phyloP scores from a whole-genome alignment of 306 rosid genomes.

The Quercus suber region DNA sequence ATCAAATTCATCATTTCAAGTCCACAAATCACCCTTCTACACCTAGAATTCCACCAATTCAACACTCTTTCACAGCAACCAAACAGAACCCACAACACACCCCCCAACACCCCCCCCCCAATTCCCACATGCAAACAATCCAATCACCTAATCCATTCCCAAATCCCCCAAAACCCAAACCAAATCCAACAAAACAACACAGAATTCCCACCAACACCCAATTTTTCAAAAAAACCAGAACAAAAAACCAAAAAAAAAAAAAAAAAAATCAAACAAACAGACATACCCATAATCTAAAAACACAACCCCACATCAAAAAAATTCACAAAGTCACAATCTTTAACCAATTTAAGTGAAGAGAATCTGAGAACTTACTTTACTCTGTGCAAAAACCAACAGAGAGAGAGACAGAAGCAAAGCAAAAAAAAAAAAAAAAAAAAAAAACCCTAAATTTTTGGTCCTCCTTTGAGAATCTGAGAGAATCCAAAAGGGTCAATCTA shows the following conservation, averaged over 20 bases:
- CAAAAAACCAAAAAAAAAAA: neutral
- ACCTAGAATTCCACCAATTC: too few relatives aligned
- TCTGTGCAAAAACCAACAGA: neutral
- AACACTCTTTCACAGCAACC: slow-evolving; percentile 5
- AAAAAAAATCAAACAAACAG: neutral
- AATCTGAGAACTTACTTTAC: slow-evolving; percentile 22
- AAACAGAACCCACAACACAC: slow-evolving; percentile 3
- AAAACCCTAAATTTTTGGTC: slow-evolving; percentile 49
- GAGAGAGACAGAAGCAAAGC: neutral
- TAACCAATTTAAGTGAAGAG: neutral
- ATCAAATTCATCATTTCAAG: neutral
- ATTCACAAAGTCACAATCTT: neutral
- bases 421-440: too few relatives aligned
- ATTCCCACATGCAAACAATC: slow-evolving; percentile 10
- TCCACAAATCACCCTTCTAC: too few relatives aligned
- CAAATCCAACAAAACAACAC: neutral
- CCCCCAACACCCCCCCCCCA: neutral
- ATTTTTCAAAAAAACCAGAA: slow-evolving; percentile 31
- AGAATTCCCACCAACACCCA: slow-evolving; percentile 22
- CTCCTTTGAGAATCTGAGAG: slow-evolving; percentile 35
- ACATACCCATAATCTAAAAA: slow-evolving; percentile 24
- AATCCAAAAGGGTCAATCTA: slow-evolving; percentile 49
- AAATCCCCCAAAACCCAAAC: slow-evolving; percentile 20
- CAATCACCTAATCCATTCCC: slow-evolving; percentile 24
- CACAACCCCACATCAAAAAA: too few relatives aligned